phyloP scores from a whole-genome alignment of 345 rosid genomes.

The Erysimum cheiranthoides region DNA sequence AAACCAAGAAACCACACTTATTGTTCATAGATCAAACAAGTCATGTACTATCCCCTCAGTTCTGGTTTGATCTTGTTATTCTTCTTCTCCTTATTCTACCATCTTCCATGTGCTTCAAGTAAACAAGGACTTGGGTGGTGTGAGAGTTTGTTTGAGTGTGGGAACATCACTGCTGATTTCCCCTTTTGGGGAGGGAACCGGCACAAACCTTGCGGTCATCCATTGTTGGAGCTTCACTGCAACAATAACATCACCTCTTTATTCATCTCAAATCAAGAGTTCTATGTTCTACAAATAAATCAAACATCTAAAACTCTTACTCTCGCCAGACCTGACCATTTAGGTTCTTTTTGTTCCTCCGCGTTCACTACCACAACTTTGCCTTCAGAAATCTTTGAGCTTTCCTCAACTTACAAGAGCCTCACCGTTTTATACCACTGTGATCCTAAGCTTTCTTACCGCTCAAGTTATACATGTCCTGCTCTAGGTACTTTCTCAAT shows the following conservation, averaged over 20 bases:
- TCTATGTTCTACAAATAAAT: too few species aligned
- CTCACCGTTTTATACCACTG: slow-evolving; percentile 38
- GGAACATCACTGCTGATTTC: slow-evolving; percentile 28
- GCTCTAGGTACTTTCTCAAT: neutral
- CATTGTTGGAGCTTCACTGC: slow-evolving; percentile 44
- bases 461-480: slow-evolving; percentile 19
- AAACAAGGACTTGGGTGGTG: slow-evolving; percentile 3
- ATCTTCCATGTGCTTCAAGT: slow-evolving; percentile 12
- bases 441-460: slow-evolving; percentile 17
- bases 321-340: too few species aligned
- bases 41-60: neutral
- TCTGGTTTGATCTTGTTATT: slow-evolving; percentile 1
- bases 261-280: too few species aligned
- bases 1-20: too few species aligned
- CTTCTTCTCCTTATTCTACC: slow-evolving; percentile 1
- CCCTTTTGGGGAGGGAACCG: too few species aligned
- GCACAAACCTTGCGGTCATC: slow-evolving; percentile 58
- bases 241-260: neutral
- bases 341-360: neutral
- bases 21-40: neutral
- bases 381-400: slow-evolving; percentile 3
- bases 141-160: slow-evolving; percentile 32
- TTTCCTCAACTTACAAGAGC: neutral
- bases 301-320: too few species aligned
- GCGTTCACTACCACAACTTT: slow-evolving; percentile 13